phyloP scores from a whole-genome alignment of 192 early-diverging fungal genomes.

The Kappamyces sp. region DNA sequence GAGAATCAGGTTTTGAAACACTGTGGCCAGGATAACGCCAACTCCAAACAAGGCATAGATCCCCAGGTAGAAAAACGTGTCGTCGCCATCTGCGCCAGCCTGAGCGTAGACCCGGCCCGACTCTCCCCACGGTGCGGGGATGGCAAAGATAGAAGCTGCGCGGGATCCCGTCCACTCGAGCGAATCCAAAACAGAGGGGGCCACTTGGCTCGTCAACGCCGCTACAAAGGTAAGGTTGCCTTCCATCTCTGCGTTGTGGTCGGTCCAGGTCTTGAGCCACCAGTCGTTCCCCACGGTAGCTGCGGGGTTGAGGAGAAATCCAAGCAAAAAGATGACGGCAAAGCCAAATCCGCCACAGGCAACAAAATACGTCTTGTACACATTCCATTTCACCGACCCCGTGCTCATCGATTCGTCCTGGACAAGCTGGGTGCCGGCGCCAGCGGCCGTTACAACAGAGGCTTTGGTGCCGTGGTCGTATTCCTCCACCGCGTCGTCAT shows the following conservation, averaged over 20 bases:
- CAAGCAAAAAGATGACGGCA: constrained; percentile 22
- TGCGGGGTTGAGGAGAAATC: neutral
- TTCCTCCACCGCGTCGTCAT: constrained; percentile 15
- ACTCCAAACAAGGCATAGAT: constrained; percentile 32
- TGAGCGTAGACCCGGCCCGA: too few relatives aligned
- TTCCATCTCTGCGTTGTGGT: too few relatives aligned
- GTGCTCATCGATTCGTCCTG: constrained; percentile 25
- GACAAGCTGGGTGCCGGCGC: constrained; percentile 29
- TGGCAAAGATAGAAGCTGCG: too few relatives aligned
- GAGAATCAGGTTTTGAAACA: constrained; percentile 10
- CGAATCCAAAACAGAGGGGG: too few relatives aligned
- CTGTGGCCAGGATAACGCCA: constrained; percentile 15
- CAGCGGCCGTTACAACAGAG: neutral
- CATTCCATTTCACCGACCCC: constrained; percentile 27
- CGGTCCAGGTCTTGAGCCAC: constrained; percentile 39
- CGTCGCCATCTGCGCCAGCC: neutral
- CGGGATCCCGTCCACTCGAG: too few relatives aligned
- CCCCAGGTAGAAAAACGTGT: constrained; percentile 28
- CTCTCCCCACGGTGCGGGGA: too few relatives aligned
- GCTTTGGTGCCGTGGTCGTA: neutral
- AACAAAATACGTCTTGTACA: constrained; percentile 34
- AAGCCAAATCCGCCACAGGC: constrained; percentile 30
- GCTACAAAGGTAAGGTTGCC: too few relatives aligned
- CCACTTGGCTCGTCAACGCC: too few relatives aligned
- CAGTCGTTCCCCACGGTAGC: constrained; percentile 27